phyloP scores from a whole-genome alignment of 345 rosid species.

The Hevea brasiliensis region DNA sequence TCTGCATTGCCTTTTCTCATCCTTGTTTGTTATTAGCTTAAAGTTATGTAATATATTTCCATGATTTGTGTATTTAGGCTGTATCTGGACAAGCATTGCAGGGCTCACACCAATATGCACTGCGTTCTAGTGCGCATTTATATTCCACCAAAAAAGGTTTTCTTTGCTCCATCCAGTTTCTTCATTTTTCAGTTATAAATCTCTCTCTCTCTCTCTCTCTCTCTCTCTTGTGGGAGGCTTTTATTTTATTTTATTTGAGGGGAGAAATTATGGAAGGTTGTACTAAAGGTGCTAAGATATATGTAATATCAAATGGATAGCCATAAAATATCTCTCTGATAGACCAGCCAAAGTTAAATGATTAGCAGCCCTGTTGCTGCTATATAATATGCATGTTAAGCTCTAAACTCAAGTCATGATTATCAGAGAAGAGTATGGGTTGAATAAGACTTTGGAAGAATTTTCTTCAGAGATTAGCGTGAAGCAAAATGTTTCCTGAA shows the following conservation, averaged over 20 bases:
- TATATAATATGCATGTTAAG: neutral
- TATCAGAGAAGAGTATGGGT: neutral
- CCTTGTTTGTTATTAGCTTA: neutral
- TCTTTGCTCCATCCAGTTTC: neutral
- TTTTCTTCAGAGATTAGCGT: neutral
- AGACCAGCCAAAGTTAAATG: neutral
- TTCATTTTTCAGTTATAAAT: too few relatives aligned
- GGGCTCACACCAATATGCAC: slow-evolving; percentile 43
- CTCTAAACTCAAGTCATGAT: neutral
- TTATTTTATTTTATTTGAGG: neutral
- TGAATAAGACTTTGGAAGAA: neutral
- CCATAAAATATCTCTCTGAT: neutral
- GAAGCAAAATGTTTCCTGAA: neutral
- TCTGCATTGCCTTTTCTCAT: neutral
- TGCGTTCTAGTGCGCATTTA: slow-evolving; percentile 47
- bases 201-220: neutral
- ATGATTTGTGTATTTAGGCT: slow-evolving; percentile 36
- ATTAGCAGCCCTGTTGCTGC: neutral
- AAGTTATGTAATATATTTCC: neutral
- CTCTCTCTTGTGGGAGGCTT: neutral
- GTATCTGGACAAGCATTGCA: slow-evolving; percentile 55
- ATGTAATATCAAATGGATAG: neutral
- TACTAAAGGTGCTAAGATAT: neutral
- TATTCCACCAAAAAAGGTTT: slow-evolving; percentile 64
- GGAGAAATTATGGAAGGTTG: neutral